Base-by-base conservation (phyloP, 169 alveolate genomes). In the Plasmodium ovale region DNA sequence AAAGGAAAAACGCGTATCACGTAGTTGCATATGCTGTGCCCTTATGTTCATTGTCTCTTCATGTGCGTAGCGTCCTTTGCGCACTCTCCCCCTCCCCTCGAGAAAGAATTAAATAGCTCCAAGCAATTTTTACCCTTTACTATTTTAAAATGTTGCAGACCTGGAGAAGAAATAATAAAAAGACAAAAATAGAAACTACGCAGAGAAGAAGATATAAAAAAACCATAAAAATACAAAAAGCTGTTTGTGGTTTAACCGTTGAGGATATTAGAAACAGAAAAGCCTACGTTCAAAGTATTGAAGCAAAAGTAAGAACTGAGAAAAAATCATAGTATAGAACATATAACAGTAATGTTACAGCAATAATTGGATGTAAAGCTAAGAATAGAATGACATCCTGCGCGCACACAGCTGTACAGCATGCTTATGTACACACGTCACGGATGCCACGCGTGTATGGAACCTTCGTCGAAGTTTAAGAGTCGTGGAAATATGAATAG, bases 101-200 rank as follows among this genome's bases (percentile, higher is more conserved):
- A n/a, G n/a, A n/a, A n/a, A n/a, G n/a, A n/a, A n/a, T n/a, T n/a
- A n/a, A n/a, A n/a, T n/a, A n/a, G n/a, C 14, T 31, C 67, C 4
- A 27, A 56, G 9, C 42, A 31, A 25, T 56, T 27, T 2, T 67
- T 49, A 10, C 7, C 33, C 6, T 12, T 23, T 53, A 39, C 4
- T 14, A 7, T 35, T 49, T 44, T 44, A 69, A 9, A 4, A 19
- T 10, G 33, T 29, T 65, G 58, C 85, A 97, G 97, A 96, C 97
- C 16, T 98, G 99, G 99, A 88, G 99, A 49, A 96, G 99, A 93
- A 95, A 96, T 92, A 97, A 98, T 95, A 98, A 98, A 96, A 98
- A 98, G 94, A 94, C 96, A 72, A 93, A 93, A 89, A 73, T 93
- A 19, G 94, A 87, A 90, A 65, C 85, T 16, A 79, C 92, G 58